phyloP scores from a whole-genome alignment of 106 monocot genomes.

The Iris macrosiphon region DNA sequence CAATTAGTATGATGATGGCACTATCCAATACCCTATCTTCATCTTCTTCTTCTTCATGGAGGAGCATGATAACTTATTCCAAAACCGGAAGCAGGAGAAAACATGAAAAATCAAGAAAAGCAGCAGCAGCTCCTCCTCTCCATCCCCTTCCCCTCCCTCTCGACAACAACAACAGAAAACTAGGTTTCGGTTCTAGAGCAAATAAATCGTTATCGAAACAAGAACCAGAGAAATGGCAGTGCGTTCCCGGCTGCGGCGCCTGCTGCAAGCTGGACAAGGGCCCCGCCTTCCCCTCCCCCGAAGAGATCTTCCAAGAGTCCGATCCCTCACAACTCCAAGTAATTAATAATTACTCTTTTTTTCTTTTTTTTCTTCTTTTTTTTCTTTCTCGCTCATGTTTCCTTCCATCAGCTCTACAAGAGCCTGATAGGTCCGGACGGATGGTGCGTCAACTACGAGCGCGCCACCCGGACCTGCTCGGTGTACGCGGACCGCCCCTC shows the following conservation, averaged over 20 bases:
- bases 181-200: too few relatives aligned
- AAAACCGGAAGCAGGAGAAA: too few relatives aligned
- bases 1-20: too few relatives aligned
- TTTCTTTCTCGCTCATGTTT: not conserved
- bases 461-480: conserved; percentile 37
- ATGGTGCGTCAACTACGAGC: conserved; percentile 60
- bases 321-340: conserved; percentile 40
- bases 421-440: conserved; percentile 51
- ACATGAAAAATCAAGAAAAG: too few relatives aligned
- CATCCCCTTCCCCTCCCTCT: too few relatives aligned
- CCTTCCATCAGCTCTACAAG: conserved; percentile 24
- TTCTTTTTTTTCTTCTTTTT: not conserved
- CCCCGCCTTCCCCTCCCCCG: conserved; percentile 45
- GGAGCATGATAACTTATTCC: too few relatives aligned
- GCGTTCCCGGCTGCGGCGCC: conserved; percentile 46
- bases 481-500: conserved; percentile 45
- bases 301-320: conserved; percentile 53
- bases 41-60: too few relatives aligned
- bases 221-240: conserved; percentile 29
- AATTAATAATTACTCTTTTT: not conserved
- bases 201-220: too few relatives aligned
- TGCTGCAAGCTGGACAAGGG: conserved; percentile 74
- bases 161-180: too few relatives aligned
- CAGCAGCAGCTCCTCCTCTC: too few relatives aligned
- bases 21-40: too few relatives aligned